Evolutionary conservation across 2,329 filamentous ascomycete species (phyloP), one percentile per base, ranked within the genome.

Genomic region (Ophiostoma piceae): DNA sequence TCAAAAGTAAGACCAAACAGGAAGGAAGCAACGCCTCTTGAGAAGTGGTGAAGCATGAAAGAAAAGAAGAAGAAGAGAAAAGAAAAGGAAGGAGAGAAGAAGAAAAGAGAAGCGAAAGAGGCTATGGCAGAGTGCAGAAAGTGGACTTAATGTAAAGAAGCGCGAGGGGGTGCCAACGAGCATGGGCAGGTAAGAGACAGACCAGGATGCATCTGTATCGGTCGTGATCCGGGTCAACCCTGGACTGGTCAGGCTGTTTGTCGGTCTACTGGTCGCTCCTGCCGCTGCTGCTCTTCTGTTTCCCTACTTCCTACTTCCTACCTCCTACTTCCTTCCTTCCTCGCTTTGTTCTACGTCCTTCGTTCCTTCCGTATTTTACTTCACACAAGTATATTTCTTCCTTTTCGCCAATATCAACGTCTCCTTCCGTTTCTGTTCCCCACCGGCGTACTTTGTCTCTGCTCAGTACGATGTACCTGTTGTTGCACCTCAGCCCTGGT

Each of bases 21-120:
- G 39, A 66, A 70, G 43, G 47, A 68, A 71, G 66, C 22, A 51
- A 39, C 35, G 69, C 66, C 67, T 43, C 41, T 65, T 47, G 32
- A 22, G 22, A 39, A 64, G 29, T 22, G 51, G n/a, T 22, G 54
- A 68, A 29, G n/a, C 12, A 60, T 39, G 43, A 39, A n/a, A 37
- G 19, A 64, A 22, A 62, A 62, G 16, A 62, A 35, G 57, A 62
- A 62, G 32, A 64, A 37, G 5, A 11, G n/a, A 64, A 39, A 35
- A 1, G 29, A 64, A 35, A 32, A 64, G 19, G 60, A 62, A 64
- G 26, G 67, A 62, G 67, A 41, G 67, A 47, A 54, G 65, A 57
- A 26, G 67, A 67, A 32, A 54, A 32, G 51, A 67, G 51, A 32
- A 11, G 26, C 47, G 39, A 47, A 22, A 43, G 32, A 47, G 41